Conservation (phyloP, 495 filamentous ascomycete species). For the Talaromyces liani region DNA sequence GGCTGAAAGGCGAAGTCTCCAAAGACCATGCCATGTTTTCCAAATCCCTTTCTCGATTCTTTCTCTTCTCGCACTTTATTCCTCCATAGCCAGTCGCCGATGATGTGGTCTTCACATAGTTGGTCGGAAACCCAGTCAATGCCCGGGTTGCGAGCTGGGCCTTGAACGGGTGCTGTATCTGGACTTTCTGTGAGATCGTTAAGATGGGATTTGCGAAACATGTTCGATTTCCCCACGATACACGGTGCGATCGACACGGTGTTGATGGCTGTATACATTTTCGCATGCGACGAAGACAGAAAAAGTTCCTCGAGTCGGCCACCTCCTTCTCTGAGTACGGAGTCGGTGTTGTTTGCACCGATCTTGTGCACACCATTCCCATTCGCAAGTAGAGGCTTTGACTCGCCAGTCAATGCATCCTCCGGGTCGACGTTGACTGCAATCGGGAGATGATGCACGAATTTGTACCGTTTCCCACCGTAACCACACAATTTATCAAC, state of each 20-base stretch:
- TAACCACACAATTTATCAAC: slow-evolving; percentile 77
- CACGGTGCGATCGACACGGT: slow-evolving; percentile 85
- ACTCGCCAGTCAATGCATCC: slow-evolving; percentile 25
- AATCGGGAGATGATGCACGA: slow-evolving; percentile 90
- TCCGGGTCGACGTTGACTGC: slow-evolving; percentile 61
- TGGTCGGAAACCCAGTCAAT: slow-evolving; percentile 91
- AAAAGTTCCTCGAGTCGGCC: slow-evolving; percentile 90
- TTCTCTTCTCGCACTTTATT: slow-evolving; percentile 38
- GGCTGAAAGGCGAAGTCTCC: slow-evolving; percentile 88
- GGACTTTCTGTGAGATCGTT: slow-evolving; percentile 55
- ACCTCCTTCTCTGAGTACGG: slow-evolving; percentile 41
- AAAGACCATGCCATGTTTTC: slow-evolving; percentile 76
- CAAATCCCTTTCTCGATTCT: slow-evolving; percentile 39
- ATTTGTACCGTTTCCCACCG: slow-evolving; percentile 65
- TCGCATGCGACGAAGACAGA: slow-evolving; percentile 87
- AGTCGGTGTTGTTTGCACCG: background rate
- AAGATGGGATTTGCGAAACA: slow-evolving; percentile 93
- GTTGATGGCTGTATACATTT: slow-evolving; percentile 98
- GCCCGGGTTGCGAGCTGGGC: slow-evolving; percentile 44
- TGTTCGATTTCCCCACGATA: slow-evolving; percentile 94
- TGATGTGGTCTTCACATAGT: slow-evolving; percentile 96
- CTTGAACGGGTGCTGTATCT: slow-evolving; percentile 9
- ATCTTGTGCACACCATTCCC: background rate
- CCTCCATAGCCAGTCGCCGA: slow-evolving; percentile 86
- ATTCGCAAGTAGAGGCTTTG: slow-evolving; percentile 31